Evolutionary conservation across 1,284 basidiomycete genomes (phyloP).

Genomic region (Wallemia mellicola): DNA sequence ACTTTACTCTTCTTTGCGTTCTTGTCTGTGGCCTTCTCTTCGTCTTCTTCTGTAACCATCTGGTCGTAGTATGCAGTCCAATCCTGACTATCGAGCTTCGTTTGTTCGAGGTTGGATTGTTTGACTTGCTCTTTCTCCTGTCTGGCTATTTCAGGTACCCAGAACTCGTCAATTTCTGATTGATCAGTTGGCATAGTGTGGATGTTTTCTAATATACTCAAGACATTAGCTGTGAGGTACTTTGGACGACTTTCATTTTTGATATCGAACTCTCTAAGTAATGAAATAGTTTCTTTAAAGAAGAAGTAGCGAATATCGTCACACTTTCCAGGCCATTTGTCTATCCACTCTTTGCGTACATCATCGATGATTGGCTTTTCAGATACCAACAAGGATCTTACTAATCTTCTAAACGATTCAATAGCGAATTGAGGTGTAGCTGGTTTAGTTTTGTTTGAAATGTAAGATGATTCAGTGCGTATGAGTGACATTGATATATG

Average conservation of each 20-base stretch:
- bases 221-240: conserved; percentile 26
- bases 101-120: conserved; percentile 5
- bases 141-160: conserved; percentile 33
- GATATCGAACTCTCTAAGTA: conserved; percentile 2
- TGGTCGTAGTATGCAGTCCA: conserved; percentile 18
- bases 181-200: conserved; percentile 48
- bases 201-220: conserved; percentile 44
- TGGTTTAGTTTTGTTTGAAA: conserved; percentile 12
- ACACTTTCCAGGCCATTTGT: conserved; percentile 35
- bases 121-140: conserved; percentile 8
- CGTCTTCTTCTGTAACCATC: conserved; percentile 12
- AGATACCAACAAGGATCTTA: conserved; percentile 26
- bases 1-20: conserved; percentile 1
- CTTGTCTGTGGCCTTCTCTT: conserved; percentile 23
- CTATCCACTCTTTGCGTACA: conserved; percentile 31
- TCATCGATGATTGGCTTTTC: conserved; percentile 22
- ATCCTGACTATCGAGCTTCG: conserved; percentile 11
- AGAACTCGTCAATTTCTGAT: conserved; percentile 55
- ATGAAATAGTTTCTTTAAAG: conserved; percentile 46
- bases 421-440: conserved; percentile 28
- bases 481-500: conserved; percentile 22
- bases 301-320: conserved; percentile 85
- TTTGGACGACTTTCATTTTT: conserved; percentile 16
- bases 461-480: conserved; percentile 12
- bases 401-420: conserved; percentile 34